A percentile compares a stretch with the other conserved stretches of the same genome.
phyloP scores from a whole-genome alignment of 192 early-diverging fungal genomes.

The Linnemannia exigua region DNA sequence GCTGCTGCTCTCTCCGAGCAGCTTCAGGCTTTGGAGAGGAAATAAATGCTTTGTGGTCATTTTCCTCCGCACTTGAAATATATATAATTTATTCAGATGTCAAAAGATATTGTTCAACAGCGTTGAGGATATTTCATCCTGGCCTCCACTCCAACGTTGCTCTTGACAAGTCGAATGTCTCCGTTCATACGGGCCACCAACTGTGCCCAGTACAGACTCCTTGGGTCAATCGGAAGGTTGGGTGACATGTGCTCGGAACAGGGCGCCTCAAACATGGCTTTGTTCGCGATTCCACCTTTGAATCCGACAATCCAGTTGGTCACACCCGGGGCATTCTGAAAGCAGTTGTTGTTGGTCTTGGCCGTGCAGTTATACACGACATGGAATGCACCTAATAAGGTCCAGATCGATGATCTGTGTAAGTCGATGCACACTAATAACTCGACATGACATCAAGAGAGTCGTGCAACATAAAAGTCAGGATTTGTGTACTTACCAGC shows the following conservation, averaged over 20 bases:
- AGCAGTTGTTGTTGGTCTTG: conserved; percentile 26
- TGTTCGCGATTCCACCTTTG: conserved; percentile 11
- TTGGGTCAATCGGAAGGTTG: conserved; percentile 12
- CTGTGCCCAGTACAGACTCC: conserved; percentile 52
- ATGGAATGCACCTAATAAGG: conserved; percentile 38
- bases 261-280: conserved; percentile 26
- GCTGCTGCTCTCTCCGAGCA: conserved; percentile 29
- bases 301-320: conserved; percentile 46
- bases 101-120: not conserved
- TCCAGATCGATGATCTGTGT: not conserved
- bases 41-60: not conserved
- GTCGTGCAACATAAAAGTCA: not conserved
- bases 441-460: not conserved
- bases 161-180: conserved; percentile 39
- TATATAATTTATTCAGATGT: not conserved
- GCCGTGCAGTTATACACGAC: conserved; percentile 46
- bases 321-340: conserved; percentile 44
- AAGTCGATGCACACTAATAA: not conserved
- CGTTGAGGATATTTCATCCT: conserved; percentile 33
- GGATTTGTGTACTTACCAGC: conserved; percentile 13
- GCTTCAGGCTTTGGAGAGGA: conserved; percentile 23
- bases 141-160: conserved; percentile 19
- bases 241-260: not conserved
- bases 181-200: conserved; percentile 37
- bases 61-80: not conserved